Evolutionary conservation across 352 stramenopile genomes (phyloP).

Genomic region (Halophytophthora batemanensis): DNA sequence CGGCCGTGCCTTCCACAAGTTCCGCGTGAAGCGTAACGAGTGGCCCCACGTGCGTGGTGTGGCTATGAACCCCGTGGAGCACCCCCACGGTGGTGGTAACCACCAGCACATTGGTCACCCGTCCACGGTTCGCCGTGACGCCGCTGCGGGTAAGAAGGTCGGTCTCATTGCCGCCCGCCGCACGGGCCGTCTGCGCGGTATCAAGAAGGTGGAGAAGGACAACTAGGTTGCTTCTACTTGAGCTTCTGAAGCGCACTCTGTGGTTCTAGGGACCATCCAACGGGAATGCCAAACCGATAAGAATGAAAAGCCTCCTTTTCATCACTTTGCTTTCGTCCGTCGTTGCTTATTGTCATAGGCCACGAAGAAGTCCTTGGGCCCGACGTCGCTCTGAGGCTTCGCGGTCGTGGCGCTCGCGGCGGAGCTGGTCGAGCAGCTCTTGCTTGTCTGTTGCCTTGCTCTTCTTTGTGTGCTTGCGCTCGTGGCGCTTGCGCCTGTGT

Average conservation of each 20-base stretch:
- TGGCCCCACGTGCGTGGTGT: constrained; percentile 99
- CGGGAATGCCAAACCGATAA: constrained; percentile 53
- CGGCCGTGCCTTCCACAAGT: constrained; percentile 98
- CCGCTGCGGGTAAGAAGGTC: constrained; percentile 97
- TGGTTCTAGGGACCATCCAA: constrained; percentile 15
- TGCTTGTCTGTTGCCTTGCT: constrained; percentile 17
- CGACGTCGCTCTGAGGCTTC: constrained; percentile 26
- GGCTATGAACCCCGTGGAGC: constrained; percentile 99
- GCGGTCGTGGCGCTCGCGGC: constrained; percentile 38
- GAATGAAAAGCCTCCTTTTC: constrained; percentile 30
- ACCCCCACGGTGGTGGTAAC: constrained; percentile 99
- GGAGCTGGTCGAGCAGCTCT: constrained; percentile 29
- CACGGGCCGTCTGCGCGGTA: constrained; percentile 96
- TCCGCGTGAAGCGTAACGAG: constrained; percentile 98
- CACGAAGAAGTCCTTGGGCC: constrained; percentile 28
- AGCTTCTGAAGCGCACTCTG: constrained; percentile 9
- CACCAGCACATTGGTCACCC: constrained; percentile 99
- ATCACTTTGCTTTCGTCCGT: constrained; percentile 2
- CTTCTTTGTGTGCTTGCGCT: constrained; percentile 17
- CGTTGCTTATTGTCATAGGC: constrained; percentile 7
- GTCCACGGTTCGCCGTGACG: constrained; percentile 93
- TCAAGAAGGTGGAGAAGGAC: constrained; percentile 96
- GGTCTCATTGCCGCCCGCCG: constrained; percentile 97
- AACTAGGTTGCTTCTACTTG: constrained; percentile 50
- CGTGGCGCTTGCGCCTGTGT: constrained; percentile 13